Conservation (phyloP, 345 rosid genomes). For the Salix suchowensis region DNA sequence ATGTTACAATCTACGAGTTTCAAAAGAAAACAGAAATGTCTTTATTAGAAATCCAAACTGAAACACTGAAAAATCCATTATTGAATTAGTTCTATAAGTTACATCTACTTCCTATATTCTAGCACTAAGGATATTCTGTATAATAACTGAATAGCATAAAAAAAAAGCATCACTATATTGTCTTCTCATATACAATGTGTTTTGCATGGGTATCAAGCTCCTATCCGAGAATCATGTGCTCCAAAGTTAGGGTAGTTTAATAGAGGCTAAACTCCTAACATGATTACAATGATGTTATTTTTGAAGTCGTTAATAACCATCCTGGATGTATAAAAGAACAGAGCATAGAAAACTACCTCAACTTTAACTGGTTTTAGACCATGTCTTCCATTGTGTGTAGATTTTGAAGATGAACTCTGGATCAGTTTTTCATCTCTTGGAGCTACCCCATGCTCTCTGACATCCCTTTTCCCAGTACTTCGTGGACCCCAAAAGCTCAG, state of each 20-base stretch:
- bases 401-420: constrained; percentile 17
- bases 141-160: background rate
- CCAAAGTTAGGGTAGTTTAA: background rate
- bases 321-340: background rate
- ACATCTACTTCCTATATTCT: background rate
- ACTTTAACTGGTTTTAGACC: constrained; percentile 8
- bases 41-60: background rate
- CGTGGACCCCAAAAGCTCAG: background rate
- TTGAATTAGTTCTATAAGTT: background rate
- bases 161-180: background rate
- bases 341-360: constrained; percentile 12
- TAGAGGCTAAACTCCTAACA: background rate
- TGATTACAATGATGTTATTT: background rate
- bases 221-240: background rate
- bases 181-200: background rate
- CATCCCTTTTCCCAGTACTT: constrained; percentile 11
- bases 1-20: background rate
- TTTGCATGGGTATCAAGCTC: background rate
- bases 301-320: background rate
- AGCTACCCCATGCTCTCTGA: constrained; percentile 10
- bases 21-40: background rate
- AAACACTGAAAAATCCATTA: background rate
- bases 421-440: constrained; percentile 3
- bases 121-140: background rate
- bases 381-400: constrained; percentile 15